phyloP scores from a whole-genome alignment of 2,329 filamentous ascomycete species.

The Tolypocladium tropicale region DNA sequence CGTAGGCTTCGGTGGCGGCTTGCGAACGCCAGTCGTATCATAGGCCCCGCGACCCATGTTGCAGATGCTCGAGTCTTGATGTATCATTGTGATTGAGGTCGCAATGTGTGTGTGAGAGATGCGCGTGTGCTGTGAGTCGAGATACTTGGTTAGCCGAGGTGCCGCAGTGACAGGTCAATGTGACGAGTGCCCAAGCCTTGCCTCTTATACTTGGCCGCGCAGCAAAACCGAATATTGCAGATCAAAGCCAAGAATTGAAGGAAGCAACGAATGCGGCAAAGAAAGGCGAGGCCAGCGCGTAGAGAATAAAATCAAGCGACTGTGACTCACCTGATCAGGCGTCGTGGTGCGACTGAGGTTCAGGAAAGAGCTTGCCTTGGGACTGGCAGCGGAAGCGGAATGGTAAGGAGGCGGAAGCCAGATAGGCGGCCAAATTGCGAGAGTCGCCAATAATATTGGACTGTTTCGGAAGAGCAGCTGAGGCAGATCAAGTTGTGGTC shows the following conservation, averaged over 20 bases:
- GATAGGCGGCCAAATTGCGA: slow-evolving; percentile 19
- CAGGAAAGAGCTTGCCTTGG: slow-evolving; percentile 9
- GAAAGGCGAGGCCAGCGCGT: slow-evolving; percentile 6
- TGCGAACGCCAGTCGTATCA: slow-evolving; percentile 38
- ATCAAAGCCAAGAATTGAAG: not conserved
- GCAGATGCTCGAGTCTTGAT: slow-evolving; percentile 20
- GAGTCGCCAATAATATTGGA: slow-evolving; percentile 24
- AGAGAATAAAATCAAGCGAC: slow-evolving; percentile 15
- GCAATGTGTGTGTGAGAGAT: slow-evolving; percentile 1
- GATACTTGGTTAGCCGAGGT: slow-evolving; percentile 1
- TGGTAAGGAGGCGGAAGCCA: slow-evolving; percentile 13
- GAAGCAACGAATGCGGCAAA: slow-evolving; percentile 2
- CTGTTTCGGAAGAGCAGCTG: slow-evolving; percentile 19
- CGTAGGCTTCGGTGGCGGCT: slow-evolving; percentile 33
- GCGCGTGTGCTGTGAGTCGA: not conserved
- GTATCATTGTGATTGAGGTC: slow-evolving; percentile 23
- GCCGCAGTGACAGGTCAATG: not conserved
- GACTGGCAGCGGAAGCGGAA: slow-evolving; percentile 8
- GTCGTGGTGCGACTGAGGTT: slow-evolving; percentile 17
- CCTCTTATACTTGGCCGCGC: slow-evolving; percentile 1
- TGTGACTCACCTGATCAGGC: slow-evolving; percentile 22
- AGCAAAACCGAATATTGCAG: too few relatives aligned
- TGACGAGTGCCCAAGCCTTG: not conserved
- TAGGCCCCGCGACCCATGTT: slow-evolving; percentile 44
- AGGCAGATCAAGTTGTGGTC: slow-evolving; percentile 14